A percentile compares a stretch with the other conserved stretches of the same genome.
Conservation (phyloP, 345 rosid genomes). For the Syzygium oleosum region DNA sequence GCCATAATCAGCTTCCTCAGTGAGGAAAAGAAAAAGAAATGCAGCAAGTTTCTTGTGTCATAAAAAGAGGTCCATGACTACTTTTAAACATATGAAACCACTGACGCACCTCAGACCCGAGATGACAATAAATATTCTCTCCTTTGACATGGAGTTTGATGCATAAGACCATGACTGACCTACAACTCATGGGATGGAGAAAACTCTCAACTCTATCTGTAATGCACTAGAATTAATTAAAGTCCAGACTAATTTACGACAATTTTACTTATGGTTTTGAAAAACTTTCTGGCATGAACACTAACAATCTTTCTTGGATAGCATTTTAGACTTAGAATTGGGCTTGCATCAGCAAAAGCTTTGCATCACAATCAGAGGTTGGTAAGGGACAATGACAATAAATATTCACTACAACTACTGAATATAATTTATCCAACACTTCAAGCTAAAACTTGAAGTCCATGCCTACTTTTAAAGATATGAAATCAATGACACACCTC, state of each 20-base stretch:
- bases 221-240: neutral
- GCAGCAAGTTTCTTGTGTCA: neutral
- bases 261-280: neutral
- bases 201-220: neutral
- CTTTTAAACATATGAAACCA: neutral
- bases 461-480: neutral
- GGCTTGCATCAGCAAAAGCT: neutral
- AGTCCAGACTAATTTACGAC: neutral
- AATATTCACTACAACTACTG: neutral
- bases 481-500: neutral
- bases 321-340: neutral
- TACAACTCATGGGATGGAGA: neutral
- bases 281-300: neutral
- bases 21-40: neutral
- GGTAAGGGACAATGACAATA: neutral
- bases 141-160: neutral
- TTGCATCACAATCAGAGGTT: neutral
- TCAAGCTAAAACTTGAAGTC: neutral
- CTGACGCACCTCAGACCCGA: neutral
- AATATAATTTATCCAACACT: neutral
- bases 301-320: neutral
- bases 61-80: neutral
- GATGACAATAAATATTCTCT: neutral
- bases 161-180: neutral
- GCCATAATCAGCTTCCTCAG: neutral